Evolutionary conservation across 106 monocot species (phyloP), one percentile per base, ranked within the genome.

Genomic region (Cymbidium sinense): DNA sequence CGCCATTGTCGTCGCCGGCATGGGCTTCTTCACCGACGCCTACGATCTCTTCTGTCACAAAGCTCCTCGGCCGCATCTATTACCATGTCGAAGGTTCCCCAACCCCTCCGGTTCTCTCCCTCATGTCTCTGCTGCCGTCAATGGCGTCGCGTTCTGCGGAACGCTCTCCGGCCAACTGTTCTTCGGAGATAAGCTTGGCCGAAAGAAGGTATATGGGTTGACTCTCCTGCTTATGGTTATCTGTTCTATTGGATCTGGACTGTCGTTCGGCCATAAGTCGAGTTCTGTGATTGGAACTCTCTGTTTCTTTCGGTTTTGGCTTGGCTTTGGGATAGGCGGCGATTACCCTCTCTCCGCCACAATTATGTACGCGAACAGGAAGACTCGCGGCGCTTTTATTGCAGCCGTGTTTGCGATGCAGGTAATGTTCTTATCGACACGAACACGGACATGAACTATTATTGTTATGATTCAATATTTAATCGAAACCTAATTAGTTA

Each of bases 311-410:
- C 89, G 89, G 50, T 92, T 92, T 84, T 92, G 92, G 92, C 85
- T 89, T 37, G 93, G 93, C 23, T 93, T 93, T 70, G 93, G 93
- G 43, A 86, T 93, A 76, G 93, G 93, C 62, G 89, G 93, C 25
- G 93, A 93, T 70, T 93, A 93, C 75, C 93, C 89, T 0, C 86
- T 93, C 5, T 87, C 87, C 35, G 93, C 90, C 82, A 93, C 93
- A 75, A 93, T 93, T 82, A 90, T 93, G 93, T 93, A 93, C 81
- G 87, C 93, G 75, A 93, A 93, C 84, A 93, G 89, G 88, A 86
- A 84, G 64, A 93, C 93, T 1, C 89, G 92, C 43, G 92, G 92
- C 0, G 78, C 87, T 17, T 92, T 89, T 79, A 89, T 92, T 44
- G 92, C 92, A 1, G 89, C 92, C 51, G 89, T 92, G 25, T 92